These are phyloP conservation scores for Apiospora arundinis DNA, from an alignment of 2,329 filamentous ascomycete genomes.

Conservation along the genomic window DNA sequence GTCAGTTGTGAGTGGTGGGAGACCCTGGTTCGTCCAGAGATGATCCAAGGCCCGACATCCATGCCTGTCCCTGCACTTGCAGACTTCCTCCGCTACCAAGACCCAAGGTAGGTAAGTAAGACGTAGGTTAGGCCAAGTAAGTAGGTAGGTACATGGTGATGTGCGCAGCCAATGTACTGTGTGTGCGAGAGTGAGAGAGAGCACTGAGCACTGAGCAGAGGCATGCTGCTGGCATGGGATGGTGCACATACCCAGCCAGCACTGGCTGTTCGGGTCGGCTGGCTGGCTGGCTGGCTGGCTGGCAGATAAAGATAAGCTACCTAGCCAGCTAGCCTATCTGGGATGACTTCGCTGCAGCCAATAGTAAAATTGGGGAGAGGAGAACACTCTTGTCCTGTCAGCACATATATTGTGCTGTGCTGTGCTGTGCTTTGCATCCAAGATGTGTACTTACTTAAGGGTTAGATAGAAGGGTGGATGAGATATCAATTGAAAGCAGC, in stretches of 20 bases:
- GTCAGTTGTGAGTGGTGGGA: constrained; percentile 7
- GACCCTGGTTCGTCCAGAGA: constrained; percentile 8
- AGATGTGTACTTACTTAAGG: background rate
- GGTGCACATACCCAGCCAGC: background rate
- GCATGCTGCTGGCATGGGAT: too few species aligned
- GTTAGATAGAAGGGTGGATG: background rate
- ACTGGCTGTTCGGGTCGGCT: background rate
- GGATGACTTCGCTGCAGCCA: background rate
- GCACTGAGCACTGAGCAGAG: background rate
- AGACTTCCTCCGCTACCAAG: constrained; percentile 10
- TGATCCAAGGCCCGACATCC: constrained; percentile 15
- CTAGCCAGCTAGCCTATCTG: background rate
- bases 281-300: background rate
- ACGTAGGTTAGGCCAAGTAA: constrained; percentile 5
- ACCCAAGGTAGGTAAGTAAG: constrained; percentile 16
- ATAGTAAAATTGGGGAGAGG: background rate
- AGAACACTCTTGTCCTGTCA: background rate
- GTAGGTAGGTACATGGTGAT: background rate
- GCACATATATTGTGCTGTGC: background rate
- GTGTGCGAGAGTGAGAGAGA: too few species aligned
- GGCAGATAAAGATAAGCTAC: background rate
- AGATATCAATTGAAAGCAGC: background rate
- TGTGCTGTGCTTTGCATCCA: background rate
- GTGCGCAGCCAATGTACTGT: background rate
- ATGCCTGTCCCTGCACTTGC: constrained; percentile 17